These are phyloP conservation scores for baker's yeast (Saccharomyces cerevisiae) DNA, from an alignment of 805 yeast genomes.

Conservation along the genomic window DNA sequence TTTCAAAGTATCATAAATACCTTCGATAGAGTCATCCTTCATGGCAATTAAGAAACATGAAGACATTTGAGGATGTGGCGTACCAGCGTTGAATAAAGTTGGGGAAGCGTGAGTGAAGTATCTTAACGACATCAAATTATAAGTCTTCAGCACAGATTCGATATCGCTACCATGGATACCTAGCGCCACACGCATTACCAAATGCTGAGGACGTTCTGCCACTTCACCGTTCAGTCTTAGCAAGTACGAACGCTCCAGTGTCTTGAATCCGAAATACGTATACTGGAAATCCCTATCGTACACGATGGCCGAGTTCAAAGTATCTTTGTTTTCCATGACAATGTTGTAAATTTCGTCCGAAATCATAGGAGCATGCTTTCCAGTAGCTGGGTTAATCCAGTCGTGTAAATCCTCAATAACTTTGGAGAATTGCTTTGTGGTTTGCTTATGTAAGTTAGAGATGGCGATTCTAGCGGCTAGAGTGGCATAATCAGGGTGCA, in stretches of 20 bases:
- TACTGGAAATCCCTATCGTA: conserved; percentile 70
- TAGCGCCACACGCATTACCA: conserved; percentile 83
- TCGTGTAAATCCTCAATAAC: conserved; percentile 65
- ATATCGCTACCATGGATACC: conserved; percentile 78
- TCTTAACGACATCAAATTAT: conserved; percentile 76
- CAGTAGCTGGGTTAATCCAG: conserved; percentile 77
- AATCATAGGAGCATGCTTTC: conserved; percentile 58
- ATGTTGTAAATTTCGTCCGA: conserved; percentile 56
- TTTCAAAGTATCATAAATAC: conserved; percentile 83
- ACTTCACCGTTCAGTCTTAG: conserved; percentile 53
- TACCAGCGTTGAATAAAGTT: conserved; percentile 88
- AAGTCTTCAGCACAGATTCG: conserved; percentile 66
- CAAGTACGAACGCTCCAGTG: conserved; percentile 82
- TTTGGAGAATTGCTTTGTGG: conserved; percentile 75
- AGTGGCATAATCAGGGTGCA: conserved; percentile 95
- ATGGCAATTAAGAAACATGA: conserved; percentile 88
- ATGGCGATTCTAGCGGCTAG: conserved; percentile 94
- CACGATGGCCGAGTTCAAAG: conserved; percentile 64
- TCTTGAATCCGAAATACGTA: conserved; percentile 84
- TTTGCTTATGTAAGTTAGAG: conserved; percentile 89
- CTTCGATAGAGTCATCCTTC: conserved; percentile 93
- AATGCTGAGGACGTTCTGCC: conserved; percentile 88
- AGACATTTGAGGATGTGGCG: conserved; percentile 75
- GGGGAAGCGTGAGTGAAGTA: conserved; percentile 94
- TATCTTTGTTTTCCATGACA: conserved; percentile 56